A percentile compares a stretch with the other conserved stretches of the same genome.
Evolutionary conservation across 140 eudicot genomes (phyloP).

Genomic region (Flaveria floridana): DNA sequence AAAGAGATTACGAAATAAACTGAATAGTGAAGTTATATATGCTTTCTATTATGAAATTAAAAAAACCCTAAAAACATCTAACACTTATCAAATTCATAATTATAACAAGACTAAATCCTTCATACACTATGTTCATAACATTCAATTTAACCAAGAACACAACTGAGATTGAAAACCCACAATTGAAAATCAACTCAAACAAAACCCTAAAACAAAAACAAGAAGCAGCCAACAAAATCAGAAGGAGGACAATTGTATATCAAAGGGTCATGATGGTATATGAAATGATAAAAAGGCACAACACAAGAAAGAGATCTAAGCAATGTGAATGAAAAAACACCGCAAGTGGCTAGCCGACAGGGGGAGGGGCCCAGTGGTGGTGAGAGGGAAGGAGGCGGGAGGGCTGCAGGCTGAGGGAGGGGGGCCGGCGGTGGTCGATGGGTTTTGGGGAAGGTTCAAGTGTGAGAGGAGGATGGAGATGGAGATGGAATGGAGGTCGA

Average conservation of each 20-base stretch:
- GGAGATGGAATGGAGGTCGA: too few relatives aligned
- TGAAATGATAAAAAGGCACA: not conserved
- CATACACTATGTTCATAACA: not conserved
- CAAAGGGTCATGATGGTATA: not conserved
- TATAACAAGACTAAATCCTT: too few relatives aligned
- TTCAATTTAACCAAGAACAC: not conserved
- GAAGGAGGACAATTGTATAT: too few relatives aligned
- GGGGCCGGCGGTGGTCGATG: too few relatives aligned
- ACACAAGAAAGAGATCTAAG: not conserved
- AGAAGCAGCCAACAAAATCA: not conserved
- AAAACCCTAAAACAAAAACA: constrained; percentile 4
- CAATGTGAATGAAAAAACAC: constrained; percentile 12
- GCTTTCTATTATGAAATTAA: not conserved
- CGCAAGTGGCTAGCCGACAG: too few relatives aligned
- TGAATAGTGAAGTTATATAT: not conserved
- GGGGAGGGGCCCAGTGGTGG: too few relatives aligned
- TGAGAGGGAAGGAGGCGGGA: too few relatives aligned
- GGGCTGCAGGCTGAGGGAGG: too few relatives aligned
- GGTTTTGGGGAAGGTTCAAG: too few relatives aligned
- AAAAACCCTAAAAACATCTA: not conserved
- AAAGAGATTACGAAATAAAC: not conserved
- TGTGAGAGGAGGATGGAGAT: too few relatives aligned
- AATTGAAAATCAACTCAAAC: not conserved
- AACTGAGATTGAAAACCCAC: too few relatives aligned
- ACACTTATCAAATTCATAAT: too few relatives aligned